These are phyloP conservation scores for Aureobasidium sp. DNA, from an alignment of 2,329 filamentous ascomycete species.

Conservation along the genomic window DNA sequence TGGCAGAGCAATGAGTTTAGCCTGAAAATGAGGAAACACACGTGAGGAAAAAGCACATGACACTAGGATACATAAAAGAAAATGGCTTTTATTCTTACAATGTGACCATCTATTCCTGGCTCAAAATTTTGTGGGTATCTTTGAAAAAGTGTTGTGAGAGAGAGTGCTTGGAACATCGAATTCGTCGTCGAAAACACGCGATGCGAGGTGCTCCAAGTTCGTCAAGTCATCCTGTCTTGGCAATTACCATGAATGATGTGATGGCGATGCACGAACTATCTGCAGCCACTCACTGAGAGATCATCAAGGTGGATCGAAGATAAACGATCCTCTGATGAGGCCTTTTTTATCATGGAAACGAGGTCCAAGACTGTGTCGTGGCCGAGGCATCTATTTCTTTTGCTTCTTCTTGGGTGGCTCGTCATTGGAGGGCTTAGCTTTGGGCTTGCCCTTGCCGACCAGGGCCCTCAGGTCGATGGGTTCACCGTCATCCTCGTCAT, in stretches of 20 bases:
- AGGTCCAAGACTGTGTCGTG: too few species aligned
- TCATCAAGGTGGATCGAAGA: too few species aligned
- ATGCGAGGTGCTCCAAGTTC: too few species aligned
- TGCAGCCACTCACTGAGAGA: too few species aligned
- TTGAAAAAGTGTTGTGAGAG: too few species aligned
- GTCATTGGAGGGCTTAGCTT: conserved; percentile 26
- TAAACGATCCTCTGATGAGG: too few species aligned
- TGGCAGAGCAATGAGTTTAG: background rate
- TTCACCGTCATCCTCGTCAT: conserved; percentile 50
- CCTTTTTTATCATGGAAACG: too few species aligned
- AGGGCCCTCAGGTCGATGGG: conserved; percentile 41
- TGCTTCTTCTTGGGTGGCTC: conserved; percentile 34
- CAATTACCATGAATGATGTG: too few species aligned
- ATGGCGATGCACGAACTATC: too few species aligned
- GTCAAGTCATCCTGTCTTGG: too few species aligned
- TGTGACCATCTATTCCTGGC: background rate
- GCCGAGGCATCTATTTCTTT: conserved; percentile 25
- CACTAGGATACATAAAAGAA: too few species aligned
- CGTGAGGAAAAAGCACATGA: background rate
- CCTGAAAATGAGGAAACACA: background rate
- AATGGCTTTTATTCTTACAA: background rate
- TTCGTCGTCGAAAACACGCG: too few species aligned
- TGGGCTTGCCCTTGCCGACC: conserved; percentile 39
- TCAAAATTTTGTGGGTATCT: background rate
- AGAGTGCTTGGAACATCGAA: background rate